Conservation (phyloP, 306 rosid genomes). For the Inga leiocalycina region DNA sequence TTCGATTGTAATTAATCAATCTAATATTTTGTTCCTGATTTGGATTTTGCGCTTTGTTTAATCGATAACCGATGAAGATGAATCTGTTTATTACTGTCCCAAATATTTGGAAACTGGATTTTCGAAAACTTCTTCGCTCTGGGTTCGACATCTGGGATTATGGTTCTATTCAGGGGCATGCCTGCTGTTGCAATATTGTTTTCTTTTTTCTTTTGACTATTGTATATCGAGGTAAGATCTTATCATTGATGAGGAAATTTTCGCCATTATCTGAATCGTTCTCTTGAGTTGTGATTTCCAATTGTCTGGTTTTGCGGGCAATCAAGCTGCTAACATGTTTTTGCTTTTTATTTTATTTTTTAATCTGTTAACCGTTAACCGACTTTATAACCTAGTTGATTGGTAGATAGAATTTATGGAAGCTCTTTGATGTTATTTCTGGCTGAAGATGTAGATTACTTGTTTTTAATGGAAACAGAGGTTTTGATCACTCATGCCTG, state of each 20-base stretch:
- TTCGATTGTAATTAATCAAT: neutral
- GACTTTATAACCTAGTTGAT: constrained; percentile 10
- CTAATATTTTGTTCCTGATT: neutral
- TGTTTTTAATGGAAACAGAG: neutral
- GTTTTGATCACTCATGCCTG: neutral
- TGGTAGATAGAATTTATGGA: constrained; percentile 4
- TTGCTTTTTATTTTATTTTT: neutral
- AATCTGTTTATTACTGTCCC: constrained; percentile 10
- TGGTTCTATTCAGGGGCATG: constrained; percentile 4
- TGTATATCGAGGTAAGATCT: neutral
- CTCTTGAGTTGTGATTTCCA: constrained; percentile 17
- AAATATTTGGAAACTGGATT: constrained; percentile 10
- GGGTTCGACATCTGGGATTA: constrained; percentile 2
- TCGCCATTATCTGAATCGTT: neutral
- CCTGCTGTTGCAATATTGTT: neutral
- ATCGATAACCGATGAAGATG: constrained; percentile 1
- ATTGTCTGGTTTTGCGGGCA: constrained; percentile 15
- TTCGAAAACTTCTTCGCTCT: neutral
- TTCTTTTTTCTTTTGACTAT: constrained; percentile 4
- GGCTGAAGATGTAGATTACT: neutral
- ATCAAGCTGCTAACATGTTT: neutral
- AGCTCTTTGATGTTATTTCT: neutral
- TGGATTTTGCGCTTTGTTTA: constrained; percentile 17
- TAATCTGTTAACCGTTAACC: neutral
- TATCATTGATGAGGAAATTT: neutral